phyloP scores from a whole-genome alignment of 306 rosid species.

The Dryas alaskensis region DNA sequence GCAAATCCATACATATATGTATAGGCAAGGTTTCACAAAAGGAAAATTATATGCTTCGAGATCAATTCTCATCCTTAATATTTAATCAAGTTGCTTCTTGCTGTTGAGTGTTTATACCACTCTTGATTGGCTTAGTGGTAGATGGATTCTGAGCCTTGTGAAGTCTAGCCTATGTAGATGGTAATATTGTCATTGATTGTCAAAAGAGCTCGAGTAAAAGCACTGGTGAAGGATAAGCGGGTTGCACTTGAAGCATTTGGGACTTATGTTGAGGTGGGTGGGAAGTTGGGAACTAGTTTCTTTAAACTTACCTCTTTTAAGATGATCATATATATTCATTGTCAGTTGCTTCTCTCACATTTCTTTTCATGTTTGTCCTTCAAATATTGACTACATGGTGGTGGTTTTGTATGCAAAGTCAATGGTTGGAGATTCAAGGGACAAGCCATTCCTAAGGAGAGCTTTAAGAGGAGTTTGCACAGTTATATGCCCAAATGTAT shows the following conservation, averaged over 20 bases:
- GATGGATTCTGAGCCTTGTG: constrained; percentile 32
- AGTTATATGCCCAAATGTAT: constrained; percentile 83
- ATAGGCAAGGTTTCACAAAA: neutral
- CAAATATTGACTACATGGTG: constrained; percentile 24
- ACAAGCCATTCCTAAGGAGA: constrained; percentile 61
- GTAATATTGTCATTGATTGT: constrained; percentile 86
- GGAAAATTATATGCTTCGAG: neutral
- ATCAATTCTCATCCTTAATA: neutral
- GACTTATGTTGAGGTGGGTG: constrained; percentile 79
- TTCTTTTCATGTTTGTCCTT: constrained; percentile 9
- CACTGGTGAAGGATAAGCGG: constrained; percentile 80
- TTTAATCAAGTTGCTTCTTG: neutral
- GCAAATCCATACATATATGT: too few relatives aligned
- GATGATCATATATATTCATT: neutral
- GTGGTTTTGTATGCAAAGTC: constrained; percentile 48
- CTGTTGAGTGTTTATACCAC: neutral
- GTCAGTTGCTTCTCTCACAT: neutral
- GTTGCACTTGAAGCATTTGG: constrained; percentile 94
- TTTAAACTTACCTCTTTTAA: neutral
- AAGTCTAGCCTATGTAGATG: constrained; percentile 64
- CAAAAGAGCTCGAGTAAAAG: constrained; percentile 67
- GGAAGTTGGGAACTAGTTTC: constrained; percentile 7
- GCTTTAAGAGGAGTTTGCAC: constrained; percentile 79
- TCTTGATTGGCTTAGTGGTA: constrained; percentile 20
- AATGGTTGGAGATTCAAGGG: constrained; percentile 63